Base-by-base conservation (phyloP, 2,329 filamentous ascomycete genomes). In the Huntiella abstrusa region DNA sequence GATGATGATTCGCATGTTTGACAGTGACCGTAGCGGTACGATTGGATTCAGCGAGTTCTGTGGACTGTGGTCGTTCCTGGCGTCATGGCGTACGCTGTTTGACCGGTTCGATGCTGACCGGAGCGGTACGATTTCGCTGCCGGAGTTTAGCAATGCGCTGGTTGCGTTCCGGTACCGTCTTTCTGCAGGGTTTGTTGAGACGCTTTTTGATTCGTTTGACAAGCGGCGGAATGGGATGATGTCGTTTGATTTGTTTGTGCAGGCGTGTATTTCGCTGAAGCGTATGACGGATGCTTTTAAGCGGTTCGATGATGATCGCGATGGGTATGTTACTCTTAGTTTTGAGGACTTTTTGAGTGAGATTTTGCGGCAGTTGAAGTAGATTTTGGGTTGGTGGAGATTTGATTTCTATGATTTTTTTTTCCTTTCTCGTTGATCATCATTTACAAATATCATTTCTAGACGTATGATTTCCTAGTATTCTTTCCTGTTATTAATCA, bases 1-100 rank as follows among this genome's bases (percentile, higher is more conserved):
- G 57, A 94, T 96, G 84, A 95, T 98, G 87, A 95, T 98, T 54
- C 82, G 87, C 58, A 96, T 98, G 91, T 98, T 98, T 64, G 88
- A 96, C 64, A 83, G 81, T 49, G 83, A 95, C 63, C 80, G 83
- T 55, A 82, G 75, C 51, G 86, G 87, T 44, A 83, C 81, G 11
- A 92, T 98, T 60, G 86, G 82, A 51, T 96, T 94, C 61, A 80
- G 91, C 53, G 91, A 96, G 63, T 98, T 98, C 62, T 92, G 87
- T 59, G 88, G 85, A 13, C 70, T 98, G 16, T 98, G 91, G 91
- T 84, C 83, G 13, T 98, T 96, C 64, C 72, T 98, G 35, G 84
- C 85, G 33, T 85, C 86, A 13, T 98, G 91, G 91, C 77, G 91
- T 54, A 78, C 77, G 37, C 77, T 98, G 10, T 98, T 98, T 59